A percentile compares a stretch with the other conserved stretches of the same genome.
These are phyloP conservation scores for Zizania palustris DNA, from an alignment of 202 grass and related monocot genomes.

Conservation along the genomic window DNA sequence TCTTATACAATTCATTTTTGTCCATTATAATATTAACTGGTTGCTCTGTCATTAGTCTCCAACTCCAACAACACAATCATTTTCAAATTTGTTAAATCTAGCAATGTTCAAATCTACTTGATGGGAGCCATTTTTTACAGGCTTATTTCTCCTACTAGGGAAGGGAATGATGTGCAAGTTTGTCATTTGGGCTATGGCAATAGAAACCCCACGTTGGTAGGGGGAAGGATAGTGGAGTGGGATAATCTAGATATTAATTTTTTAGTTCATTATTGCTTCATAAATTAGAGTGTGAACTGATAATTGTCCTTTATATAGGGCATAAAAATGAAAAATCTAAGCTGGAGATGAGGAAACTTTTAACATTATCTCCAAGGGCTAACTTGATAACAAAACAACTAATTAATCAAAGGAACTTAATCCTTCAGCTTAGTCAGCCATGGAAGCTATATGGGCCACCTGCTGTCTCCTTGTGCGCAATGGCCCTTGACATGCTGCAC, in stretches of 20 bases:
- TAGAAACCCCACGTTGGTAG: background rate
- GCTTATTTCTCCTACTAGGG: background rate
- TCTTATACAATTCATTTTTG: background rate
- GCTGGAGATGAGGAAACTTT: background rate
- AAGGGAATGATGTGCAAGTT: background rate
- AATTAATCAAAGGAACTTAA: background rate
- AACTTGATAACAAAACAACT: background rate
- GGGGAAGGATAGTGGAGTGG: background rate
- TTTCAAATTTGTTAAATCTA: background rate
- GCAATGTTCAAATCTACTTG: conserved; percentile 4
- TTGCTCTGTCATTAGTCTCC: conserved; percentile 9
- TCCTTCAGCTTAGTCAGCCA: too few relatives aligned
- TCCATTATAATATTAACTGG: background rate
- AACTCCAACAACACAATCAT: background rate
- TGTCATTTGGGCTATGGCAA: background rate
- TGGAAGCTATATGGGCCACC: too few relatives aligned
- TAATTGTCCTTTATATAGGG: background rate
- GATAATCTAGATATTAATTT: background rate
- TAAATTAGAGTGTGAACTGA: background rate
- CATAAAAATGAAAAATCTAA: too few relatives aligned
- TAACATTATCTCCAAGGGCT: background rate
- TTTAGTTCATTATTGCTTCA: background rate
- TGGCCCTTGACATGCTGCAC: too few relatives aligned
- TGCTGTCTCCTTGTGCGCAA: background rate
- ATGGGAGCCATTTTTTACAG: background rate